Conservation (phyloP, 257 asterid genomes). For the Nyctanthes arbortristis region DNA sequence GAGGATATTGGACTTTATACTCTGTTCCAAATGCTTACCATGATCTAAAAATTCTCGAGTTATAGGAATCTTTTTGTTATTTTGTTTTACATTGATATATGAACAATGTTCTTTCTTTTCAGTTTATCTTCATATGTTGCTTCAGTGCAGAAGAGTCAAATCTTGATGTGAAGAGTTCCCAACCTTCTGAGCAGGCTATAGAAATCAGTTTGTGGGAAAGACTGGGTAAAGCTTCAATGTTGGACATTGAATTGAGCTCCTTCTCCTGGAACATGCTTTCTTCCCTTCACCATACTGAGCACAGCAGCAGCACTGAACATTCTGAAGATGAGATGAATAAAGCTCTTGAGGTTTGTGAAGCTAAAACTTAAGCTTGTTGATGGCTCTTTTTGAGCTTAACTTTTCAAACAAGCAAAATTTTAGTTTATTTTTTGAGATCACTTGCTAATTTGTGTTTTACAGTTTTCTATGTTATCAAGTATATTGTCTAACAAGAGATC, state of each 20-base stretch:
- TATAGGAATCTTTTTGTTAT: background rate
- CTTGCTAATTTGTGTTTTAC: conserved; percentile 6
- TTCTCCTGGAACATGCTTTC: conserved; percentile 84
- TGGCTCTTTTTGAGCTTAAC: conserved; percentile 16
- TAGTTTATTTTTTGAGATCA: conserved; percentile 15
- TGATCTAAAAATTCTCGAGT: conserved; percentile 9
- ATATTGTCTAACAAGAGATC: background rate
- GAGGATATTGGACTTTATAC: background rate
- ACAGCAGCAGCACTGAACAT: conserved; percentile 79
- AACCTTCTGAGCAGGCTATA: conserved; percentile 57
- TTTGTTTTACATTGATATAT: conserved; percentile 1
- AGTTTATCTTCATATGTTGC: conserved; percentile 12
- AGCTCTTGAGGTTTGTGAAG: conserved; percentile 73
- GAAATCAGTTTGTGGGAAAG: conserved; percentile 90
- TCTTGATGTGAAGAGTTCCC: conserved; percentile 47
- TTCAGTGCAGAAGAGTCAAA: conserved; percentile 69
- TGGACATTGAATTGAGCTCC: conserved; percentile 81
- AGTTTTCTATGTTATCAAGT: conserved; percentile 7
- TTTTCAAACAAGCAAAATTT: conserved; percentile 7
- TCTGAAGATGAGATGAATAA: conserved; percentile 92
- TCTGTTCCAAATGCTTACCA: conserved; percentile 5
- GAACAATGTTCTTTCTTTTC: background rate
- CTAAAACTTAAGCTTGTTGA: conserved; percentile 6
- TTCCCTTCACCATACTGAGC: conserved; percentile 94
- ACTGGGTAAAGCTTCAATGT: conserved; percentile 81